phyloP scores from a whole-genome alignment of 768 basidiomycete genomes.

The Russula ochroleuca region DNA sequence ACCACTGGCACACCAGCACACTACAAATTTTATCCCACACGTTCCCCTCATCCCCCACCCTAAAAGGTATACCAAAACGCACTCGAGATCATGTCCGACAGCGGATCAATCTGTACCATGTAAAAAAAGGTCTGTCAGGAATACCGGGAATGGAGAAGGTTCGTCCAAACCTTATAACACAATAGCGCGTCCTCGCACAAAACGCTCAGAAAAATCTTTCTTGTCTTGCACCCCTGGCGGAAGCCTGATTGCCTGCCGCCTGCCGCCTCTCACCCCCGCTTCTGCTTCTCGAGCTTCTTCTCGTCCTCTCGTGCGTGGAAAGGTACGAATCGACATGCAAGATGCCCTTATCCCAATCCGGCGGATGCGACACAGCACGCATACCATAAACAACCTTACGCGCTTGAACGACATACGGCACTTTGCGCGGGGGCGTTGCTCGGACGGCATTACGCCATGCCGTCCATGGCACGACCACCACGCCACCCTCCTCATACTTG shows the following conservation, averaged over 20 bases:
- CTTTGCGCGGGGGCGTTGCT: not conserved
- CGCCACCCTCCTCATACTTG: not conserved
- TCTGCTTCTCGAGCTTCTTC: not conserved
- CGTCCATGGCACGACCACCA: slow-evolving; percentile 3
- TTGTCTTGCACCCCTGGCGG: not conserved
- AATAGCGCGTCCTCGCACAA: slow-evolving; percentile 21
- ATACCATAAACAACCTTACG: slow-evolving; percentile 16
- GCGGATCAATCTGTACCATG: slow-evolving; percentile 3
- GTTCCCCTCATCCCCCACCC: not conserved
- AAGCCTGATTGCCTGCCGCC: not conserved
- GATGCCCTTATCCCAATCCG: slow-evolving; percentile 10
- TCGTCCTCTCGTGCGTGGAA: not conserved
- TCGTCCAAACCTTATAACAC: not conserved
- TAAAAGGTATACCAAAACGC: slow-evolving; percentile 18
- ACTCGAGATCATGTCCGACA: not conserved
- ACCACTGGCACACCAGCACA: too few species aligned
- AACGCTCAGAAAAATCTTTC: not conserved
- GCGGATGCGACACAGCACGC: slow-evolving; percentile 12
- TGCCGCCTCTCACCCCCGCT: not conserved
- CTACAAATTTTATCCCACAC: not conserved
- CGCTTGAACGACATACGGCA: slow-evolving; percentile 11
- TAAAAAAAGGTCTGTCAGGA: not conserved
- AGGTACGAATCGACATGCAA: slow-evolving; percentile 16
- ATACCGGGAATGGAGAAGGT: not conserved
- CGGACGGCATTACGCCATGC: not conserved